Evolutionary conservation across 2,329 filamentous ascomycete species (phyloP).

Genomic region (Monosporascus sp.): DNA sequence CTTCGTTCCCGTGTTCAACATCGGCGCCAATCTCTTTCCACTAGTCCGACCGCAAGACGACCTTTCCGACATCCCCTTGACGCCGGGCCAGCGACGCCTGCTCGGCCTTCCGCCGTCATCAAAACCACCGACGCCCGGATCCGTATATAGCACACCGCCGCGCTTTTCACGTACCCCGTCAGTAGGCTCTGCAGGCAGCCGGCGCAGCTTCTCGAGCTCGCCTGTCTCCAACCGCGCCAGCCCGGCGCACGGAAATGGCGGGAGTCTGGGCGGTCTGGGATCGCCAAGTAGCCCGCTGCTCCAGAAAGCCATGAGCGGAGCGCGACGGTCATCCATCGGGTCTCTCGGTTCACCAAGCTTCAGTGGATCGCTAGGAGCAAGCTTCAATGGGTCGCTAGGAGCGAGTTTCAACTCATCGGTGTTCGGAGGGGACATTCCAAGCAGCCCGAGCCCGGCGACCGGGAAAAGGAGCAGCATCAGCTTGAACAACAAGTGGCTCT

Average conservation of each 20-base stretch:
- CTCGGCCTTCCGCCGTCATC: conserved; percentile 72
- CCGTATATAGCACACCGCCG: conserved; percentile 78
- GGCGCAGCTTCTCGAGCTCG: conserved; percentile 52
- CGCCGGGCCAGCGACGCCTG: conserved; percentile 78
- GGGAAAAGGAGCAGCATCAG: conserved; percentile 69
- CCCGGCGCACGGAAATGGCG: conserved; percentile 29
- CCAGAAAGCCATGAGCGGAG: conserved; percentile 59
- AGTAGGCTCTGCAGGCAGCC: conserved; percentile 56
- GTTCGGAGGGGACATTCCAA: conserved; percentile 61
- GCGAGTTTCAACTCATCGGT: conserved; percentile 40
- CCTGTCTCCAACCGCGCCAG: conserved; percentile 54
- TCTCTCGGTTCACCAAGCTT: conserved; percentile 45
- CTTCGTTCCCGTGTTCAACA: conserved; percentile 63
- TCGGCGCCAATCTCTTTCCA: conserved; percentile 65
- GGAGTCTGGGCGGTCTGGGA: conserved; percentile 27
- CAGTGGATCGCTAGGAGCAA: conserved; percentile 51
- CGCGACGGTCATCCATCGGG: conserved; percentile 60
- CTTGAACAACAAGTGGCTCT: conserved; percentile 91
- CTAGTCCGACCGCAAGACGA: conserved; percentile 69
- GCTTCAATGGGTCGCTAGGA: conserved; percentile 38
- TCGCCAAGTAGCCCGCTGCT: conserved; percentile 56
- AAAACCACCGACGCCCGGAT: conserved; percentile 59
- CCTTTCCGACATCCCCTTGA: conserved; percentile 84
- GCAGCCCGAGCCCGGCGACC: conserved; percentile 57
- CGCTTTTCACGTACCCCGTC: conserved; percentile 76